Percentiles rank a stretch among this genome's conserved stretches.
Conservation (phyloP, 225 moss, liverwort and hornwort species). For the Sphagnum contortum region DNA sequence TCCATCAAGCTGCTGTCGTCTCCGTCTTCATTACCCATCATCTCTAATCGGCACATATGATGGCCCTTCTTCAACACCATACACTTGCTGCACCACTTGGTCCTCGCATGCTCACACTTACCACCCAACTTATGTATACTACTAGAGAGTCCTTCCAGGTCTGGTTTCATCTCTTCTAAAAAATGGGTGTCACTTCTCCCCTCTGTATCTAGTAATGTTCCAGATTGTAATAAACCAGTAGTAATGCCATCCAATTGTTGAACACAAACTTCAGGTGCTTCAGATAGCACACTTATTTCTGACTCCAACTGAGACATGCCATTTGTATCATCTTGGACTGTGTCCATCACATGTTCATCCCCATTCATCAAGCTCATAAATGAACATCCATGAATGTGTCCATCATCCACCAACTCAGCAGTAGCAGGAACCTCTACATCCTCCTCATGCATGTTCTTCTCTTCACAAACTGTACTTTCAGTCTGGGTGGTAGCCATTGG, state of each 20-base stretch:
- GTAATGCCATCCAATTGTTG: slow-evolving; percentile 27
- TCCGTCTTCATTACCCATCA: slow-evolving; percentile 24
- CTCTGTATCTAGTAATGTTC: slow-evolving; percentile 18
- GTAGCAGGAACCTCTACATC: slow-evolving; percentile 19
- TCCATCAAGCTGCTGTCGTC: slow-evolving; percentile 19
- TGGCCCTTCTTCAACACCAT: slow-evolving; percentile 21
- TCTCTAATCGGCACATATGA: slow-evolving; percentile 12
- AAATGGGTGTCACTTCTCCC: slow-evolving; percentile 40
- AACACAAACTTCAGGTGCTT: slow-evolving; percentile 30
- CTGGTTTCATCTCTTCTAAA: slow-evolving; percentile 25
- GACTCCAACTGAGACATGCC: slow-evolving; percentile 20
- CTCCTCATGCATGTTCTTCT: slow-evolving; percentile 21
- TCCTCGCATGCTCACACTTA: slow-evolving; percentile 6
- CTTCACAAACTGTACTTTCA: slow-evolving; percentile 26
- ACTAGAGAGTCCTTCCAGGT: slow-evolving; percentile 26
- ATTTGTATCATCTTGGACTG: slow-evolving; percentile 14
- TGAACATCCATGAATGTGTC: slow-evolving; percentile 21
- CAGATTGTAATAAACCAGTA: slow-evolving; percentile 17
- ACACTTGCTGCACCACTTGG: slow-evolving; percentile 11
- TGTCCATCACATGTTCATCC: slow-evolving; percentile 14
- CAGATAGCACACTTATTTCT: slow-evolving; percentile 25
- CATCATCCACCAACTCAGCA: slow-evolving; percentile 26
- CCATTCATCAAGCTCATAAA: slow-evolving; percentile 30
- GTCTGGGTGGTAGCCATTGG: background rate
- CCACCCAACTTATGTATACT: slow-evolving; percentile 7